Base-by-base conservation (phyloP, 495 filamentous ascomycete species). In the Aspergillus biplanus region DNA sequence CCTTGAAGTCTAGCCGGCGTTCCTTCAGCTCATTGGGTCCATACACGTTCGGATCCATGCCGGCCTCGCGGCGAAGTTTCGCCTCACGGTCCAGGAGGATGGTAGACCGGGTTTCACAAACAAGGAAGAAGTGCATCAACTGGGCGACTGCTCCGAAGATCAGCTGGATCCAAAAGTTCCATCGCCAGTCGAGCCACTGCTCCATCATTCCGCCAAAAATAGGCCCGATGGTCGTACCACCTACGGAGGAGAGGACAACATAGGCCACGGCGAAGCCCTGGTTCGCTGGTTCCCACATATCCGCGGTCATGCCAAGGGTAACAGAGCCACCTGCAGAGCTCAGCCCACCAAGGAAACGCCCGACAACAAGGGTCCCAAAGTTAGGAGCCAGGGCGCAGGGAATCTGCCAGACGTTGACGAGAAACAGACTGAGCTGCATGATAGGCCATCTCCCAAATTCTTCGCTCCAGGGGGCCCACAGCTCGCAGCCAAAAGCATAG, bases 381-480 rank as follows among this genome's bases (percentile, higher is more conserved):
- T 92, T 92, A 4, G 84, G 86, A 3, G 89, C 89, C 32, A 92
- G 64, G 0, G 83, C 90, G 53, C 89, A 89, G 6, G 89, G 89
- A 18, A 92, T 78, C 65, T 89, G 87, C 83, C 85, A 92, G 59
- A 92, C 80, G 65, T 93, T 93, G 68, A 92, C 87, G 16, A 93
- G 70, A 47, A 85, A 79, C 46, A 92, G 73, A 56, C 83, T 88
- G 53, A 87, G 77, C 78, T 92, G 90, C 64, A 92, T 78, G 69
- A 92, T 82, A 3, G 85, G 86, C 80, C 86, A 89, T 52, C 90
- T 85, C n/a, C 90, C 90, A 52, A 89, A 80, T 66, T 93, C 90
- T 65, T 93, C 90, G 21, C 82, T 87, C 90, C 90, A 93, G 0
- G 90, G 90, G 0, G 90, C 90, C 90, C 90, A 93, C 0, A 93